phyloP scores from a whole-genome alignment of 1,139 yeast genomes.

The Diutina rugosa region DNA sequence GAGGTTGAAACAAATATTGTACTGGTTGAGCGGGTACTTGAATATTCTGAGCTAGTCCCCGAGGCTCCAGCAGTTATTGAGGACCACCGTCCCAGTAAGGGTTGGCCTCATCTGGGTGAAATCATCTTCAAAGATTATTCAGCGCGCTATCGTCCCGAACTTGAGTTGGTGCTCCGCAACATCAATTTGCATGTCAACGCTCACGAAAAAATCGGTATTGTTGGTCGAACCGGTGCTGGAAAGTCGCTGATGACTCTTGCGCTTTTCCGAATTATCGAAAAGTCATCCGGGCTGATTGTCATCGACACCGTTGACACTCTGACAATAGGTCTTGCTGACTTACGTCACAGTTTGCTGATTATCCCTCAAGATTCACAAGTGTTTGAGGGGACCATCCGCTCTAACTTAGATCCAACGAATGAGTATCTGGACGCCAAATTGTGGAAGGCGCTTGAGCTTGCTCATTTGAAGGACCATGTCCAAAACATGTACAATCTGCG shows the following conservation, averaged over 20 bases:
- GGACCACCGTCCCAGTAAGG: constrained; percentile 45
- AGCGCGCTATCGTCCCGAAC: constrained; percentile 73
- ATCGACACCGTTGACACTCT: constrained; percentile 66
- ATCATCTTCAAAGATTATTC: constrained; percentile 65
- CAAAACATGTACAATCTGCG: constrained; percentile 36
- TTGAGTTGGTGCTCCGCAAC: constrained; percentile 67
- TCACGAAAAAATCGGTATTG: constrained; percentile 85
- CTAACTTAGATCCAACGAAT: constrained; percentile 78
- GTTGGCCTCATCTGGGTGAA: constrained; percentile 75
- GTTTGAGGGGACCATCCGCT: constrained; percentile 81
- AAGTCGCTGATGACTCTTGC: constrained; percentile 87
- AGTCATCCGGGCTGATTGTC: constrained; percentile 52
- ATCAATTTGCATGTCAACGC: constrained; percentile 58
- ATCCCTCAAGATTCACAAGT: constrained; percentile 98
- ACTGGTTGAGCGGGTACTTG: constrained; percentile 88
- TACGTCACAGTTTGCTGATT: constrained; percentile 75
- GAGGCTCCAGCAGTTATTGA: constrained; percentile 79
- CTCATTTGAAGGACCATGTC: constrained; percentile 75
- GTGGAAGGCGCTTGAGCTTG: constrained; percentile 76
- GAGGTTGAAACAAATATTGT: constrained; percentile 96
- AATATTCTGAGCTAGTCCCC: constrained; percentile 58
- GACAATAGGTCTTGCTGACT: constrained; percentile 65
- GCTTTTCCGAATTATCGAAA: constrained; percentile 80
- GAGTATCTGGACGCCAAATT: constrained; percentile 60
- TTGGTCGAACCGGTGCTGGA: constrained; percentile 96